Conservation (phyloP, 352 stramenopile species). For the Phytophthora pinifolia region DNA sequence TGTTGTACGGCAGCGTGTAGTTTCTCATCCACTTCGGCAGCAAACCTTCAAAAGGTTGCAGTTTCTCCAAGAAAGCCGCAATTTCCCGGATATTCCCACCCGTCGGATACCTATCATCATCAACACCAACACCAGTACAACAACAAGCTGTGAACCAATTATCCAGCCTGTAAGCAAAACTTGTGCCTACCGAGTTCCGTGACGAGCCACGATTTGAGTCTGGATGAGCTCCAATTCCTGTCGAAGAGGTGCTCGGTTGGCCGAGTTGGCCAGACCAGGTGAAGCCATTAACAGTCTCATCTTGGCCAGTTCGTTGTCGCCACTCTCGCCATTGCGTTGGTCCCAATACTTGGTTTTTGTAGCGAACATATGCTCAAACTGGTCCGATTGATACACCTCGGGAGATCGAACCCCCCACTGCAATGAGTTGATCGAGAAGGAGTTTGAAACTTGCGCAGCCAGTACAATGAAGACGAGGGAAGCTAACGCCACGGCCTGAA, state of each 20-base stretch:
- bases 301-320: neutral
- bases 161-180: no score
- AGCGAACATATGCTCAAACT: constrained; percentile 43
- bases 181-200: constrained; percentile 46
- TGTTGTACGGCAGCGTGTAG: constrained; percentile 72
- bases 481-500: constrained; percentile 10
- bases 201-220: constrained; percentile 58
- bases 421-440: neutral
- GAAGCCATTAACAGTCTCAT: constrained; percentile 16
- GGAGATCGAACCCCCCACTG: constrained; percentile 2
- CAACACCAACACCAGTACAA: neutral
- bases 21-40: constrained; percentile 60
- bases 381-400: neutral
- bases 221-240: constrained; percentile 51
- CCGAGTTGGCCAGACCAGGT: neutral
- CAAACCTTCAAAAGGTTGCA: constrained; percentile 34
- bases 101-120: constrained; percentile 49
- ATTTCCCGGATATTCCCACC: constrained; percentile 52
- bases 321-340: constrained; percentile 23
- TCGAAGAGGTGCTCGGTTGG: constrained; percentile 2
- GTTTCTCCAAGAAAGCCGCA: constrained; percentile 38
- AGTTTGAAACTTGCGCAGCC: constrained; percentile 9
- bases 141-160: neutral
- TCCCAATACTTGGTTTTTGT: constrained; percentile 65
- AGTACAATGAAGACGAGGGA: constrained; percentile 6